Base-by-base conservation (phyloP, 73 alveolate genomes). In the Urostyla sp. region DNA sequence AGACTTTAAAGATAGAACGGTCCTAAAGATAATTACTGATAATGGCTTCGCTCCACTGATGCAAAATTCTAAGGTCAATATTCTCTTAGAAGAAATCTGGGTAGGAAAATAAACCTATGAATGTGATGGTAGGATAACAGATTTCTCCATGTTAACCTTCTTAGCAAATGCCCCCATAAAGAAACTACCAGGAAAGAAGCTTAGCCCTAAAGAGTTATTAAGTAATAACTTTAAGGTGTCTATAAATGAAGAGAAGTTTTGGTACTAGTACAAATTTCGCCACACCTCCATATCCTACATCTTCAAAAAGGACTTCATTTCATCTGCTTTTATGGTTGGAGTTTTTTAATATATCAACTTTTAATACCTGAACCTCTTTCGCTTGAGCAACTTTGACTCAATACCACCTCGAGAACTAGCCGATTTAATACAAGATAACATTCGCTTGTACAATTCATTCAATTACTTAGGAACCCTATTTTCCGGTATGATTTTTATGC, bases 191-290 rank as follows among this genome's bases (percentile, higher is more conserved):
- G 85, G 75, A 2, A 49, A 73, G 32, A 13, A 53, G 23, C 50
- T 73, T 1, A 53, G 63, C 43, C 73, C 60, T 1, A 31, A 49
- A 0, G 60, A 53, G n/a, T 54, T 75, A 5, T 36, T 75, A 32
- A 15, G 46, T 20, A 75, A 21, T 26, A 57, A 75, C 36, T 57
- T 75, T 23, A 75, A 38, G 58, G 67, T 59, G 15, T 34, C 57
- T 40, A 57, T 75, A 11, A 59, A 75, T 75, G 78, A 55, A 37
- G 87, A 56, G 32, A 75, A 75, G 43, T 75, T 50, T 27, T 75
- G 87, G 87, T 75, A 35, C 23, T 38, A 75, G 34, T 56, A n/a
- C 53, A 53, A 55, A 57, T 75, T 75, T 44, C 32, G 87, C n/a
- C 72, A 55, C 20, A 31, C 72, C 16, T 75, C 87, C 16, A 75